Percentiles rank a stretch among this genome's conserved stretches.
Evolutionary conservation across 345 rosid genomes (phyloP).

Genomic region (Dipteronia dyeriana): DNA sequence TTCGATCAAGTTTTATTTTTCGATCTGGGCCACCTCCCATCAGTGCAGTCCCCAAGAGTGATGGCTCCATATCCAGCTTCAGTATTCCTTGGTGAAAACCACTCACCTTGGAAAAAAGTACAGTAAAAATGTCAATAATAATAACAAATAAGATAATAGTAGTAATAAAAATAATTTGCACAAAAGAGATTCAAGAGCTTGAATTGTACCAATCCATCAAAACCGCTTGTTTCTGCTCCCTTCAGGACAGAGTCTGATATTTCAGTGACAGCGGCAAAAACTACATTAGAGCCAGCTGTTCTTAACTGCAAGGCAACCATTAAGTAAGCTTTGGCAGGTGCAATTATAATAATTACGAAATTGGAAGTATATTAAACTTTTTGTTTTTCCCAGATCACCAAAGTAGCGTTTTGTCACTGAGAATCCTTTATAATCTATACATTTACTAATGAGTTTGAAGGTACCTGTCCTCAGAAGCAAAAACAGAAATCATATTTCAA

Average conservation of each 20-base stretch:
- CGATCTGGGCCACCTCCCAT: slow-evolving; percentile 93
- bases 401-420: slow-evolving; percentile 91
- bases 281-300: slow-evolving; percentile 85
- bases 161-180: slow-evolving; percentile 3
- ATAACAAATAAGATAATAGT: neutral
- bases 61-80: slow-evolving; percentile 96
- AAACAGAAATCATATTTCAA: slow-evolving; percentile 19
- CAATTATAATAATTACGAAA: slow-evolving; percentile 16
- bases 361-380: slow-evolving; percentile 37
- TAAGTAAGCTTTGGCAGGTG: slow-evolving; percentile 18
- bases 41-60: slow-evolving; percentile 77
- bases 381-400: slow-evolving; percentile 89
- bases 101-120: slow-evolving; percentile 49
- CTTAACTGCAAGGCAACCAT: slow-evolving; percentile 59
- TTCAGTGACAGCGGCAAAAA: slow-evolving; percentile 85
- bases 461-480: slow-evolving; percentile 56
- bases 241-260: slow-evolving; percentile 82
- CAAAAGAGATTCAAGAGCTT: slow-evolving; percentile 8
- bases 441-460: slow-evolving; percentile 79
- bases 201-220: slow-evolving; percentile 82
- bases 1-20: slow-evolving; percentile 80
- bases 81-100: slow-evolving; percentile 91
- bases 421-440: slow-evolving; percentile 67
- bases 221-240: slow-evolving; percentile 92
- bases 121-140: slow-evolving; percentile 10